These are phyloP conservation scores for Anaeromyces robustus DNA, from an alignment of 192 early-diverging fungal genomes.

Conservation along the genomic window DNA sequence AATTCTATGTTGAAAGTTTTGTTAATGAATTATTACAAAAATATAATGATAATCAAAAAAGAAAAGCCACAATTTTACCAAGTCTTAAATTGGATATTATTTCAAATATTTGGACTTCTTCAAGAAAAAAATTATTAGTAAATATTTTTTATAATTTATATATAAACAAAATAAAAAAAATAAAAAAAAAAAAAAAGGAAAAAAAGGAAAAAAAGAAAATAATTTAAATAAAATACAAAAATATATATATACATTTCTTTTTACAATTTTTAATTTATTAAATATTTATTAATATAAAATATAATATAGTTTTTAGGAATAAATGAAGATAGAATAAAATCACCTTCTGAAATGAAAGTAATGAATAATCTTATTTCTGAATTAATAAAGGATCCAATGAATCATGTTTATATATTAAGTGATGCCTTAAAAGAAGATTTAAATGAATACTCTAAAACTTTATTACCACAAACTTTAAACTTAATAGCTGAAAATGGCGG, in stretches of 20 bases:
- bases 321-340: background rate
- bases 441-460: background rate
- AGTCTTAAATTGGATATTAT: background rate
- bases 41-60: conserved; percentile 11
- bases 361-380: background rate
- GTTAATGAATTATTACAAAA: conserved; percentile 16
- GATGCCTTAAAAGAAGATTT: background rate
- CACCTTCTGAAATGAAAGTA: background rate
- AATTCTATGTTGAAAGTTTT: conserved; percentile 14
- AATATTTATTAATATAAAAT: too few species aligned
- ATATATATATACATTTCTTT: too few species aligned
- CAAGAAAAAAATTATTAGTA: conserved; percentile 18
- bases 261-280: too few species aligned
- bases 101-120: conserved; percentile 22
- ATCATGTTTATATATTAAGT: background rate
- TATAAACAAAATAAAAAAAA: too few species aligned
- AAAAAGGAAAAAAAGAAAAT: too few species aligned
- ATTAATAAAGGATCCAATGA: background rate
- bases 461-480: background rate
- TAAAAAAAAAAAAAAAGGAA: too few species aligned
- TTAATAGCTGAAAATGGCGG: background rate
- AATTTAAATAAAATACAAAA: too few species aligned
- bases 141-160: background rate
- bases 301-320: background rate
- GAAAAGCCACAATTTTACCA: conserved; percentile 3